These are phyloP conservation scores for Candida montana DNA, from an alignment of 805 yeast genomes.

Conservation along the genomic window DNA sequence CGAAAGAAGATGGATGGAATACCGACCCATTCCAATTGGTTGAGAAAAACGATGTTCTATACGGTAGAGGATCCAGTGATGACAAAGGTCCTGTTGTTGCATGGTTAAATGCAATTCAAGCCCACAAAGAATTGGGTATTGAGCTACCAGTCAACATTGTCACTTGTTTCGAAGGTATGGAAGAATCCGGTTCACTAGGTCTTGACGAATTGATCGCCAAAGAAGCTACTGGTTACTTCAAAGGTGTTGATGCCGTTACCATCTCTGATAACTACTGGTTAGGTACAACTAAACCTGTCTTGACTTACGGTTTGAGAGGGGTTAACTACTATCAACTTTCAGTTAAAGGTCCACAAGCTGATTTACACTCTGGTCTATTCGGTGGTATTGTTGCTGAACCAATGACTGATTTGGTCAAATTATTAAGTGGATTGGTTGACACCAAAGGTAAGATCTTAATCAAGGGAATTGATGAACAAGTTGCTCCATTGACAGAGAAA, in stretches of 20 bases:
- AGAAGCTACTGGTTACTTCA: constrained; percentile 78
- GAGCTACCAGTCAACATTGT: constrained; percentile 92
- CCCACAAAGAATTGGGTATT: constrained; percentile 76
- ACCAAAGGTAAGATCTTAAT: constrained; percentile 76
- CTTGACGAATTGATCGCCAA: constrained; percentile 74
- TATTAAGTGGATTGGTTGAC: constrained; percentile 74
- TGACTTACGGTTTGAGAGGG: constrained; percentile 97
- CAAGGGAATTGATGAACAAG: constrained; percentile 90
- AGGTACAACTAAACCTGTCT: constrained; percentile 93
- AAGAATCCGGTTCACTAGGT: constrained; percentile 94
- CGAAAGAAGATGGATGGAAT: constrained; percentile 88
- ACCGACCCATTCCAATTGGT: constrained; percentile 82
- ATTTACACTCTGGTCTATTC: constrained; percentile 93
- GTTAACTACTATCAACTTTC: constrained; percentile 85
- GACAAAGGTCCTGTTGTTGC: constrained; percentile 98
- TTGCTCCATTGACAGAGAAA: constrained; percentile 81
- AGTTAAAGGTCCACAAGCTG: constrained; percentile 91
- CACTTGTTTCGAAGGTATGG: constrained; percentile 98
- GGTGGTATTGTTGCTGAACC: constrained; percentile 99
- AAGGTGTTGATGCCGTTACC: constrained; percentile 88
- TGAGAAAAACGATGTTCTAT: constrained; percentile 63
- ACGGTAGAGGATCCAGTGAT: constrained; percentile 94
- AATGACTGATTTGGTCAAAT: constrained; percentile 82
- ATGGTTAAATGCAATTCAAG: constrained; percentile 91
- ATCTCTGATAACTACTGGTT: constrained; percentile 98